These are phyloP conservation scores for Fusarium scirpi DNA, from an alignment of 2,329 filamentous ascomycete species.

Conservation along the genomic window DNA sequence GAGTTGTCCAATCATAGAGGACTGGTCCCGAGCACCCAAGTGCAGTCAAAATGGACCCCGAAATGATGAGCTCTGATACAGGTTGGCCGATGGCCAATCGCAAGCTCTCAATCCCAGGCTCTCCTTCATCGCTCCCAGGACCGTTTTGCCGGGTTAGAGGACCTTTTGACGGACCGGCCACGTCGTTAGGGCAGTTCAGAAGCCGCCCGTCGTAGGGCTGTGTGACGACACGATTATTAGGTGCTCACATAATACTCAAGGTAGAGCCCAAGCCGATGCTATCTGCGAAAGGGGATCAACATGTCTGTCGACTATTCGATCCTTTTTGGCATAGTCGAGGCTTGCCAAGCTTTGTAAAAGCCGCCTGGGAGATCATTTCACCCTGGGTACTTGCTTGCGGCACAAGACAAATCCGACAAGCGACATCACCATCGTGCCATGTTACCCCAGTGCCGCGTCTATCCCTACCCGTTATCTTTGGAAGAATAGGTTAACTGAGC, in stretches of 20 bases:
- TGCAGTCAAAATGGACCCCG: conserved; percentile 8
- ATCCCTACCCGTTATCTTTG: conserved; percentile 11
- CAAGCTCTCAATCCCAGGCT: conserved; percentile 32
- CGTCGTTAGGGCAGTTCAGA: conserved; percentile 27
- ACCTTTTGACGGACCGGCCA: conserved; percentile 44
- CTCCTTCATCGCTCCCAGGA: conserved; percentile 32
- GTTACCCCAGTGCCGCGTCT: conserved; percentile 24
- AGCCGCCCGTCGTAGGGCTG: conserved; percentile 48
- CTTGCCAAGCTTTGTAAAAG: background rate
- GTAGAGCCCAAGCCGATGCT: conserved; percentile 8
- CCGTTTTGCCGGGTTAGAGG: conserved; percentile 35
- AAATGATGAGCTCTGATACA: conserved; percentile 25
- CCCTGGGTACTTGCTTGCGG: background rate
- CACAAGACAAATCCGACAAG: conserved; percentile 2
- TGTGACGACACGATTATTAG: conserved; percentile 44
- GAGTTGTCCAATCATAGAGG: conserved; percentile 11
- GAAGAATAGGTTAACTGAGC: background rate
- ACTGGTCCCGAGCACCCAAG: conserved; percentile 9
- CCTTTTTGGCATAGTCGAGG: conserved; percentile 22
- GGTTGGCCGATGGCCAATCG: conserved; percentile 28
- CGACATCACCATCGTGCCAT: conserved; percentile 35
- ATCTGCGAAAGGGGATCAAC: conserved; percentile 11
- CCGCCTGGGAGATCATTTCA: conserved; percentile 11
- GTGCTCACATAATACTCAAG: background rate
- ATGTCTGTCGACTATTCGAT: conserved; percentile 27